Evolutionary conservation across 2,329 filamentous ascomycete species (phyloP).

Genomic region (Clonostachys byssicola): DNA sequence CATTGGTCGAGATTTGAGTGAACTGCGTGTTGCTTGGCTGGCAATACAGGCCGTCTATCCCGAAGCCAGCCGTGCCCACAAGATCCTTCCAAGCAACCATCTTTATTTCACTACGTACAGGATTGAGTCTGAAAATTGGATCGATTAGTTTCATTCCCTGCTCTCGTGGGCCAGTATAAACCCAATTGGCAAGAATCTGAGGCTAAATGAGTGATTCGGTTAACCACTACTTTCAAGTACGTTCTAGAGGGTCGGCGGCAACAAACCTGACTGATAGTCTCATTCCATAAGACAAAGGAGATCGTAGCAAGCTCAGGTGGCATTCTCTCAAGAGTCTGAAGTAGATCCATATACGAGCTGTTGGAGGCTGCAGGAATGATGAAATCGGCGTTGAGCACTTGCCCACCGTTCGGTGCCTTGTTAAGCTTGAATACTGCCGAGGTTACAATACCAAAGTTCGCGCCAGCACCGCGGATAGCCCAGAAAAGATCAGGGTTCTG

Average conservation of each 20-base stretch:
- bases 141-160: not conserved
- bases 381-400: not conserved
- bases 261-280: not conserved
- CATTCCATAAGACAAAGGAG: not conserved
- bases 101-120: too few species aligned
- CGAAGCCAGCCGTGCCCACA: too few species aligned
- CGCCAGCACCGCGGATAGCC: constrained; percentile 41
- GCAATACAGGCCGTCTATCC: not conserved
- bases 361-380: not conserved
- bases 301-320: not conserved
- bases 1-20: too few species aligned
- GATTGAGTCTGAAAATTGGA: too few species aligned
- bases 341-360: not conserved
- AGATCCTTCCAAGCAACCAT: too few species aligned
- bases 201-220: not conserved
- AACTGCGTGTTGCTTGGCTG: not conserved
- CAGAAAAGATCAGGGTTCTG: constrained; percentile 35
- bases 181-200: not conserved
- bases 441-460: constrained; percentile 52
- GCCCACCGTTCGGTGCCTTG: not conserved
- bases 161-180: not conserved
- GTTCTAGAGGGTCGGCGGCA: not conserved
- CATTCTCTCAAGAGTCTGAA: not conserved
- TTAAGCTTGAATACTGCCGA: constrained; percentile 11
- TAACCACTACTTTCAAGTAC: not conserved